Conservation (phyloP, 106 monocot species). For the Allium cepa region DNA sequence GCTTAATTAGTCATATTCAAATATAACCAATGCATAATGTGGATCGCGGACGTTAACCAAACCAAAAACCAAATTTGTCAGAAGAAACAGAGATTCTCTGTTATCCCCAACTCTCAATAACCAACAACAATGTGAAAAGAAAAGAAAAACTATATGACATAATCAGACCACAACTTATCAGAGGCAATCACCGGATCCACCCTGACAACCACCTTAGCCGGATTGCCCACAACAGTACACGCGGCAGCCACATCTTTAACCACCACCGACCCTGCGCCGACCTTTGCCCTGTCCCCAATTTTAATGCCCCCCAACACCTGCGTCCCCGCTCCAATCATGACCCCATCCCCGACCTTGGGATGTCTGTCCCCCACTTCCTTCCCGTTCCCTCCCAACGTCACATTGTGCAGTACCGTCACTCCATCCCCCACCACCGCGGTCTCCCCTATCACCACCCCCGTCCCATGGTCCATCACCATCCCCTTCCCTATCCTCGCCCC, state of each 20-base stretch:
- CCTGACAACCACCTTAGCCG: constrained; percentile 26
- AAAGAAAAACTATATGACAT: constrained; percentile 17
- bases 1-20: no score
- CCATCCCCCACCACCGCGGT: constrained; percentile 60
- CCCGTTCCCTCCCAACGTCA: constrained; percentile 66
- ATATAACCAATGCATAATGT: no score
- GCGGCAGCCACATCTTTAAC: constrained; percentile 44
- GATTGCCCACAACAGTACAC: constrained; percentile 68
- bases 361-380: constrained; percentile 57
- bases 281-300: constrained; percentile 48
- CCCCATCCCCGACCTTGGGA: constrained; percentile 66
- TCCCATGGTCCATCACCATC: constrained; percentile 54
- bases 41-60: no score
- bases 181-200: constrained; percentile 39
- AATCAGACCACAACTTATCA: constrained; percentile 64
- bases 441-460: constrained; percentile 61
- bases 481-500: constrained; percentile 43
- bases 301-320: constrained; percentile 50
- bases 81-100: no score
- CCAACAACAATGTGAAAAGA: background rate
- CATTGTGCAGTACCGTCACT: constrained; percentile 50
- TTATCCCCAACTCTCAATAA: no score
- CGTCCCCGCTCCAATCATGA: constrained; percentile 51
- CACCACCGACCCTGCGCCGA: constrained; percentile 69
- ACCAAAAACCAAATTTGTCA: no score